Conservation (phyloP, 1,284 basidiomycete genomes). For the Takashimella tepidaria region DNA sequence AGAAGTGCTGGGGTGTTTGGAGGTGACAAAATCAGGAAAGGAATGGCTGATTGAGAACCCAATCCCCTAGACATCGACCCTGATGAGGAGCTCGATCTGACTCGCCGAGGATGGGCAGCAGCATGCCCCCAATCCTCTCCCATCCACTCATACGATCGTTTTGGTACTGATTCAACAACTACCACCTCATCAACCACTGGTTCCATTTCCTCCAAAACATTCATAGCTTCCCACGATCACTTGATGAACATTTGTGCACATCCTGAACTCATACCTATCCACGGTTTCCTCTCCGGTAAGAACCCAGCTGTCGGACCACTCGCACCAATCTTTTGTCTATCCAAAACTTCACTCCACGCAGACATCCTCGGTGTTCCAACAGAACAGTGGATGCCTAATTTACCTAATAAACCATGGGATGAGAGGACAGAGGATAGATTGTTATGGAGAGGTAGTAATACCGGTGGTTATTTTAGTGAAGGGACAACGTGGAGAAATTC, state of each 20-base stretch:
- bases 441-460: constrained; percentile 45
- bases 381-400: constrained; percentile 31
- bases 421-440: constrained; percentile 27
- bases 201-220: constrained; percentile 20
- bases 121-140: constrained; percentile 18
- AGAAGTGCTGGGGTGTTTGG: too few species aligned
- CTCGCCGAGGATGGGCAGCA: constrained; percentile 24
- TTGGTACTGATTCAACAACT: not conserved
- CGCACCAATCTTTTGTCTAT: constrained; percentile 38
- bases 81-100: constrained; percentile 25
- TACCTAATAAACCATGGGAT: constrained; percentile 29
- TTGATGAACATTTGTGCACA: constrained; percentile 40
- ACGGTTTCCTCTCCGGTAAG: constrained; percentile 35
- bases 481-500: constrained; percentile 32
- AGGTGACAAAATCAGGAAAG: constrained; percentile 38
- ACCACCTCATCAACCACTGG: not conserved
- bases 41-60: not conserved
- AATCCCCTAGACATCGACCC: constrained; percentile 17
- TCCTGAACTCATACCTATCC: constrained; percentile 32
- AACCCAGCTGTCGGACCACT: constrained; percentile 23
- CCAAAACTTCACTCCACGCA: constrained; percentile 39
- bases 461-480: constrained; percentile 28
- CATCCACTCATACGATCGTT: not conserved
- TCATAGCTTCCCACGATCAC: constrained; percentile 31
- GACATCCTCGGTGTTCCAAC: constrained; percentile 46